Evolutionary conservation across 768 basidiomycete species (phyloP).

Genomic region (Austroboletus eburneus): DNA sequence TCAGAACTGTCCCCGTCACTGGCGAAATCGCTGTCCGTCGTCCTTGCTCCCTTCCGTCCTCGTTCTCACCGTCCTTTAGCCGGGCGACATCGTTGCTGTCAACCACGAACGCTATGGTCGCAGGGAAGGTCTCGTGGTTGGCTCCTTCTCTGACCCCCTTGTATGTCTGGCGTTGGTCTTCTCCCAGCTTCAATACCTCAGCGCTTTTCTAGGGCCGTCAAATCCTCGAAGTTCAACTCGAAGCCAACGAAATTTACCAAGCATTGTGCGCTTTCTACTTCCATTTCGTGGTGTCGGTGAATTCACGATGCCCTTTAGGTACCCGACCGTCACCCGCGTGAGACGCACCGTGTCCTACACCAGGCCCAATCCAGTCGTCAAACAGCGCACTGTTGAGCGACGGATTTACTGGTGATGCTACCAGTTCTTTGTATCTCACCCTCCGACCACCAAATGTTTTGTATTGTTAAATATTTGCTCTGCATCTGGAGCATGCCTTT

Average conservation of each 20-base stretch:
- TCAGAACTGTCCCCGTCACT: constrained; percentile 17
- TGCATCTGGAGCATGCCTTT: neutral
- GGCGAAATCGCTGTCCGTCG: constrained; percentile 36
- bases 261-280: constrained; percentile 46
- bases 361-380: constrained; percentile 39
- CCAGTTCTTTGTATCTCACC: neutral
- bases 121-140: constrained; percentile 77
- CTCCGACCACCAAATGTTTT: constrained; percentile 25
- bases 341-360: constrained; percentile 65
- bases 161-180: constrained; percentile 39
- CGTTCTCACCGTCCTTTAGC: constrained; percentile 34
- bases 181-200: neutral
- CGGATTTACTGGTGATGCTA: constrained; percentile 64
- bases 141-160: constrained; percentile 64
- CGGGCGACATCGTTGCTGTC: constrained; percentile 80
- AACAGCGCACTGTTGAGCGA: constrained; percentile 65
- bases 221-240: constrained; percentile 79
- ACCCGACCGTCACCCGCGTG: constrained; percentile 76
- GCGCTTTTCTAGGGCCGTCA: constrained; percentile 60
- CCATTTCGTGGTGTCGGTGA: neutral
- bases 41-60: neutral
- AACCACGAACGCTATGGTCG: constrained; percentile 58
- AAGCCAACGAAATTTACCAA: constrained; percentile 61
- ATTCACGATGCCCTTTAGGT: constrained; percentile 39
- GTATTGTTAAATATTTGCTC: constrained; percentile 30